These are phyloP conservation scores for Ustilago hordei DNA, from an alignment of 1,284 basidiomycete genomes.

Conservation along the genomic window DNA sequence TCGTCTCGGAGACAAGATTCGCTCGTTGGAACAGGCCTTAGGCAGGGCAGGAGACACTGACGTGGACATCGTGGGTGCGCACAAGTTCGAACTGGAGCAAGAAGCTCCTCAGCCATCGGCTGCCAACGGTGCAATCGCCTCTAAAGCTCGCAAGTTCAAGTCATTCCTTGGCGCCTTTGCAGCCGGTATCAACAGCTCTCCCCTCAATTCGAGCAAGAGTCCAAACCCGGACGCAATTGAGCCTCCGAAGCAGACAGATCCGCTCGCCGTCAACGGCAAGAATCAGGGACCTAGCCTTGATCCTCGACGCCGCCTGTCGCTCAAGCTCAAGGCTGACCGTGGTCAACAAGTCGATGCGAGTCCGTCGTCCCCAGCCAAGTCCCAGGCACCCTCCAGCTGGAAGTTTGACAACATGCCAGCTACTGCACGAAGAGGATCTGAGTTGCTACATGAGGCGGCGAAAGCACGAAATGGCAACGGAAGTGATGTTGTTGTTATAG, in stretches of 20 bases:
- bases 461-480: neutral
- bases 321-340: slow-evolving; percentile 23
- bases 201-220: slow-evolving; percentile 18
- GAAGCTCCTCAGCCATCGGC: neutral
- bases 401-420: slow-evolving; percentile 11
- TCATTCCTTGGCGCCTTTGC: slow-evolving; percentile 40
- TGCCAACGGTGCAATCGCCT: slow-evolving; percentile 17
- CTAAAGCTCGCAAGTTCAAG: slow-evolving; percentile 39
- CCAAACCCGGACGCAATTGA: slow-evolving; percentile 1
- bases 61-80: slow-evolving; percentile 17
- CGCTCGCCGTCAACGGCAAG: neutral
- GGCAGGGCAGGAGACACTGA: slow-evolving; percentile 20
- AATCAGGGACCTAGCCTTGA: slow-evolving; percentile 2
- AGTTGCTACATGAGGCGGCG: slow-evolving; percentile 6
- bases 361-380: slow-evolving; percentile 6
- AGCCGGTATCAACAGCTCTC: slow-evolving; percentile 27
- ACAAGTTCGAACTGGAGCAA: slow-evolving; percentile 21
- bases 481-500: neutral
- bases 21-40: slow-evolving; percentile 17
- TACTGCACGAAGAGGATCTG: slow-evolving; percentile 12
- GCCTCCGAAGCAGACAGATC: slow-evolving; percentile 15
- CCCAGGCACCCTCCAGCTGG: slow-evolving; percentile 33
- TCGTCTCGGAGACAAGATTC: slow-evolving; percentile 21
- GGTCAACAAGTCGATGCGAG: slow-evolving; percentile 3
- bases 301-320: slow-evolving; percentile 19